Conservation (phyloP, 139 green algal species). For the Astrephomene gubernaculifera region DNA sequence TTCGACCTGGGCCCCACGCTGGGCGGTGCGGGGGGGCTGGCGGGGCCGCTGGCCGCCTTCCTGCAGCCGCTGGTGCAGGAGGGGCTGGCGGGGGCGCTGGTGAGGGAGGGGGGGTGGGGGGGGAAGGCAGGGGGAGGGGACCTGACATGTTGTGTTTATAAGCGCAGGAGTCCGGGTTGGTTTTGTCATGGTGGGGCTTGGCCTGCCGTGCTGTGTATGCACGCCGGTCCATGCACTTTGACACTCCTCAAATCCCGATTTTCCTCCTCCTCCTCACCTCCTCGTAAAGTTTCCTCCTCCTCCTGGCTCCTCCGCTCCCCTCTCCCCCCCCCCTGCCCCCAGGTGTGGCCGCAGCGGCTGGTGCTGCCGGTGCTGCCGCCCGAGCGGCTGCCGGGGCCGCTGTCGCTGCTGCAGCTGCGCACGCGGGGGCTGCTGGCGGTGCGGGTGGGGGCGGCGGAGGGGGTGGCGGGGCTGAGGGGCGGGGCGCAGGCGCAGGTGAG, state of each 20-base stretch:
- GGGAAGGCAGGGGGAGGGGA: too few species aligned
- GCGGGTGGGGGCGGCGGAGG: conserved; percentile 1
- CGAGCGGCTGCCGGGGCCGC: neutral
- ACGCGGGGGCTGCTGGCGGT: conserved; percentile 36
- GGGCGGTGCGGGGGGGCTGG: neutral
- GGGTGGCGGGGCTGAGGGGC: neutral
- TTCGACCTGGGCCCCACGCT: conserved; percentile 15
- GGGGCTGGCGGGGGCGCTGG: conserved; percentile 29
- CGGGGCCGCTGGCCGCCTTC: conserved; percentile 10
- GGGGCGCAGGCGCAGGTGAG: neutral
- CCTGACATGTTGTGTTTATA: too few species aligned
- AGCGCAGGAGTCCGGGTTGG: too few species aligned
- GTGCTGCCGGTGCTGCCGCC: conserved; percentile 29
- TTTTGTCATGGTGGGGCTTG: too few species aligned
- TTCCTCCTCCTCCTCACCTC: neutral
- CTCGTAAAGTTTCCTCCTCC: neutral
- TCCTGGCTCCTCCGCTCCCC: neutral
- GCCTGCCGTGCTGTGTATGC: too few species aligned
- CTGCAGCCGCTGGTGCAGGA: conserved; percentile 41
- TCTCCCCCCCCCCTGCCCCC: neutral
- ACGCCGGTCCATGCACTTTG: too few species aligned
- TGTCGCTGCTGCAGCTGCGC: conserved; percentile 26
- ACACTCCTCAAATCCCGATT: neutral
- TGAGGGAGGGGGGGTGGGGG: neutral
- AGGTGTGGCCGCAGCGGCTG: conserved; percentile 40